Evolutionary conservation across 768 basidiomycete species (phyloP).

Genomic region (Tubosaeta sp.): DNA sequence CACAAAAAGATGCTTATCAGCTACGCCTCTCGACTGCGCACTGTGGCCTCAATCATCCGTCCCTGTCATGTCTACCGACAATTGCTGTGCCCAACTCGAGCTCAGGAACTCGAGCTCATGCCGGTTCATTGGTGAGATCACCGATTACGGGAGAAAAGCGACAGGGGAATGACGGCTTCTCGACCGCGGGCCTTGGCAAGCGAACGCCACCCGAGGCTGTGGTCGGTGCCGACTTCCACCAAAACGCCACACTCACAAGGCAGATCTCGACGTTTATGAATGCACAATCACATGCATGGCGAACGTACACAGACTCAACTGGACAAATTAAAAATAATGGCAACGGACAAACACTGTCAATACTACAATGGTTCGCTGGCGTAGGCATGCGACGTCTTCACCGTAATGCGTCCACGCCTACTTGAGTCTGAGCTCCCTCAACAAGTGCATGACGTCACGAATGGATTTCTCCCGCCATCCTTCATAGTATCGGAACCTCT

Average conservation of each 20-base stretch:
- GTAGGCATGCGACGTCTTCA: neutral
- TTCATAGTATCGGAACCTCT: slow-evolving; percentile 4
- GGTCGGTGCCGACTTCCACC: neutral
- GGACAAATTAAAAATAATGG: neutral
- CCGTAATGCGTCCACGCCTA: slow-evolving; percentile 3
- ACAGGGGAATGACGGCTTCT: neutral
- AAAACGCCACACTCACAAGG: neutral
- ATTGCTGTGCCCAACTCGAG: slow-evolving; percentile 13
- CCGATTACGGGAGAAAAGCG: slow-evolving; percentile 12
- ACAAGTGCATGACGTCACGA: slow-evolving; percentile 27
- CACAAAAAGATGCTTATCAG: neutral
- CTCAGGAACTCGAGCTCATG: slow-evolving; percentile 5
- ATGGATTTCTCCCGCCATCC: slow-evolving; percentile 23
- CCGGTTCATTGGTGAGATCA: neutral
- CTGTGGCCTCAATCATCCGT: neutral
- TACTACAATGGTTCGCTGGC: too few species aligned
- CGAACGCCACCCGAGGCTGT: slow-evolving; percentile 12
- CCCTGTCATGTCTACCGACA: neutral
- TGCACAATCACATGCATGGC: slow-evolving; percentile 10
- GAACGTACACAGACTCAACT: too few species aligned
- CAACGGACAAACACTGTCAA: too few species aligned
- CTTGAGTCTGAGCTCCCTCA: slow-evolving; percentile 23
- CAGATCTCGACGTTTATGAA: neutral
- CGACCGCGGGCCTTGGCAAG: neutral
- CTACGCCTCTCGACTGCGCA: slow-evolving; percentile 11